These are phyloP conservation scores for Trypanosoma lewisi DNA, from an alignment of 208 protist genomes.

Conservation along the genomic window DNA sequence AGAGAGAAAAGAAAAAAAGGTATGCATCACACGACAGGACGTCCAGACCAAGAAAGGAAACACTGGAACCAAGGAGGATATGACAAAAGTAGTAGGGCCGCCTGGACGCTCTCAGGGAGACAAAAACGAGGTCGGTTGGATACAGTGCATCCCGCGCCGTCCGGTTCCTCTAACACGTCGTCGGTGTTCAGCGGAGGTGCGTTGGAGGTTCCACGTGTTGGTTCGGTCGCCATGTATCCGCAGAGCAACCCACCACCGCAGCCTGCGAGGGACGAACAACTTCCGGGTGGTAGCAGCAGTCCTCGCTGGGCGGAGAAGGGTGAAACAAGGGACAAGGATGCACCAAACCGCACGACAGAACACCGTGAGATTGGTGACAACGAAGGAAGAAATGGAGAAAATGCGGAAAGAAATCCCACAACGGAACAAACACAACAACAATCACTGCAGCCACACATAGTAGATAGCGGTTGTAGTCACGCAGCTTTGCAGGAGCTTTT, in stretches of 20 bases:
- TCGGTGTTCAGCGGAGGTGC: background rate
- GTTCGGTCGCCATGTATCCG: background rate
- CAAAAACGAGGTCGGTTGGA: background rate
- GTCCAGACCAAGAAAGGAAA: background rate
- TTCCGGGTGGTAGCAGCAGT: background rate
- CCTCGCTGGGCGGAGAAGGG: background rate
- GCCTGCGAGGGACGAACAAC: background rate
- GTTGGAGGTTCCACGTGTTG: background rate
- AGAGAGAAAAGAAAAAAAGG: no score
- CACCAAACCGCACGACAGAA: background rate
- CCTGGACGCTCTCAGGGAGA: background rate
- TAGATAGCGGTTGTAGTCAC: constrained; percentile 54
- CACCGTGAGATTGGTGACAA: background rate
- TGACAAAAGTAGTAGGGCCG: background rate
- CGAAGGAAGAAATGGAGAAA: background rate
- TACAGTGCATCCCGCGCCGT: background rate
- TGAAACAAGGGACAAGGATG: background rate
- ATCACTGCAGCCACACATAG: background rate
- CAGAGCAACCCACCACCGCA: background rate
- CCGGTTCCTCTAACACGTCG: background rate
- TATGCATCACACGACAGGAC: background rate
- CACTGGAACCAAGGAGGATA: background rate
- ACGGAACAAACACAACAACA: background rate
- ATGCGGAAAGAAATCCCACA: background rate
- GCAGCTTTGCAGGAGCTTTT: constrained; percentile 37